Conservation (phyloP, 1,139 yeast genomes). For the Candida sanyaensis region DNA sequence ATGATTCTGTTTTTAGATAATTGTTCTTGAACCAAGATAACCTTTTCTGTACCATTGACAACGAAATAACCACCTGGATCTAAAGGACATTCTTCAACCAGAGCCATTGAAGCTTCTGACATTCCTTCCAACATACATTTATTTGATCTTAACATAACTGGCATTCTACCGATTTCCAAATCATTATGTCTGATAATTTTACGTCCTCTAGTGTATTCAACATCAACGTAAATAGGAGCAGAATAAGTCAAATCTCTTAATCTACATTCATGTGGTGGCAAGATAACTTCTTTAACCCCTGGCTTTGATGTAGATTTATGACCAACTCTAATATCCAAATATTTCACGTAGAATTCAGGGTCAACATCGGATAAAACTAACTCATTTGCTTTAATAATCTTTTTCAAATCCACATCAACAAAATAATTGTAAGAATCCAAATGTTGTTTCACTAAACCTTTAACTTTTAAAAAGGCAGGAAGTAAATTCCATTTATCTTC, state of each 20-base stretch:
- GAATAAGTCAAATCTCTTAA: constrained; percentile 92
- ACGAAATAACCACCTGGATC: constrained; percentile 99
- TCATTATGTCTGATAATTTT: constrained; percentile 88
- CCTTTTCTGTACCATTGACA: constrained; percentile 98
- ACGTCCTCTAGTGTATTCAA: constrained; percentile 93
- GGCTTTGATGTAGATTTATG: constrained; percentile 56
- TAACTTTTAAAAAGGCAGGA: constrained; percentile 94
- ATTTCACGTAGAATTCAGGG: constrained; percentile 92
- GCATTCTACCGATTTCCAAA: constrained; percentile 96
- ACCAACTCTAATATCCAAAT: constrained; percentile 89
- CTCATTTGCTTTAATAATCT: constrained; percentile 90
- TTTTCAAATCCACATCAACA: constrained; percentile 89
- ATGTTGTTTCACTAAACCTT: constrained; percentile 96
- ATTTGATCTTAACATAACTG: constrained; percentile 91
- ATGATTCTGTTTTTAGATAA: constrained; percentile 94
- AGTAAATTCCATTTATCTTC: constrained; percentile 93
- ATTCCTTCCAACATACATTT: constrained; percentile 85
- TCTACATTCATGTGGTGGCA: constrained; percentile 97
- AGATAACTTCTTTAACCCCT: constrained; percentile 58
- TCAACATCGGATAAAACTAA: constrained; percentile 90
- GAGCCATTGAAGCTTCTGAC: constrained; percentile 82
- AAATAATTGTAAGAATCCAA: constrained; percentile 95
- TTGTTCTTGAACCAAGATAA: constrained; percentile 95
- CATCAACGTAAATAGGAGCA: constrained; percentile 96
- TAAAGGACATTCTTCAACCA: constrained; percentile 88